Percentiles rank a stretch among this genome's conserved stretches.
These are phyloP conservation scores for Rhexocercosporidium sp. DNA, from an alignment of 2,329 filamentous ascomycete species.

Conservation along the genomic window DNA sequence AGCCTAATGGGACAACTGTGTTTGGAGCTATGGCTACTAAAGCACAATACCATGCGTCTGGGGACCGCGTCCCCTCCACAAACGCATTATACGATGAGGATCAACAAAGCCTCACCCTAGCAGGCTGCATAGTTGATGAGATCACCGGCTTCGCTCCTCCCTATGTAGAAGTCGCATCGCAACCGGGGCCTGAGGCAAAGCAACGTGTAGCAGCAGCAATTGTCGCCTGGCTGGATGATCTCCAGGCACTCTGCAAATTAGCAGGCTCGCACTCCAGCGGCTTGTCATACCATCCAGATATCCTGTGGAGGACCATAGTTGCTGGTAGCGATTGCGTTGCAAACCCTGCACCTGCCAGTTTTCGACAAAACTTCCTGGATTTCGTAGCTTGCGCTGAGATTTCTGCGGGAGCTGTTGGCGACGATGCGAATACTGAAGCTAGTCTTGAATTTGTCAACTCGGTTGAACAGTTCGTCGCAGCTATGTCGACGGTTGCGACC, in stretches of 20 bases:
- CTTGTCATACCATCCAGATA: neutral
- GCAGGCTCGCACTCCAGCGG: neutral
- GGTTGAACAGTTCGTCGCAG: neutral
- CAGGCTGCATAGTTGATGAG: neutral
- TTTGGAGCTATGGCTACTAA: neutral
- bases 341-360: neutral
- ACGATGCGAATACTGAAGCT: too few relatives aligned
- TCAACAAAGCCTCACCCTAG: neutral
- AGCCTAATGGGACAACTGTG: neutral
- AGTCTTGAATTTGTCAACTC: too few relatives aligned
- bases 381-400: neutral
- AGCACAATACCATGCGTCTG: neutral
- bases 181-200: neutral
- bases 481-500: neutral
- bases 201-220: neutral
- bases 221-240: neutral
- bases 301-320: neutral
- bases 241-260: neutral
- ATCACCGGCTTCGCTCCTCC: neutral
- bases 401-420: too few relatives aligned
- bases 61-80: neutral
- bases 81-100: neutral
- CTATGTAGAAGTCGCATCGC: neutral
- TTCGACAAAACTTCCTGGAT: neutral
- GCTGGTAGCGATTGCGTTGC: neutral